Base-by-base conservation (phyloP, 192 early-diverging fungal species). In the Podila clonocystis region DNA sequence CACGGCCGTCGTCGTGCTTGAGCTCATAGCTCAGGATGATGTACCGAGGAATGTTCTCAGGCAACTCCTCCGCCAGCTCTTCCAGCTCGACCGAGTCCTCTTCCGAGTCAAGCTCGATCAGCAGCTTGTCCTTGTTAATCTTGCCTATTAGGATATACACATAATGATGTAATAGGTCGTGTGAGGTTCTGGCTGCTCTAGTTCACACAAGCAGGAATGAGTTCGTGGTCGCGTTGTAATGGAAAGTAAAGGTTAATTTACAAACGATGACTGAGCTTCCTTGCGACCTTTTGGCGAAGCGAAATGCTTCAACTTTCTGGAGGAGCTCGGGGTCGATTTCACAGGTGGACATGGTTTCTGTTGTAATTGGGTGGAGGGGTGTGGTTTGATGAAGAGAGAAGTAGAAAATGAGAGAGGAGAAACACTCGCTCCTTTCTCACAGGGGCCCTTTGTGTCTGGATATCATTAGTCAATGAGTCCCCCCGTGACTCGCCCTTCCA, bases 1-100 rank as follows among this genome's bases (percentile, higher is more conserved):
- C 82, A 8, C 94, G 88, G 17, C 93, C 94, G 72, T 91, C 89
- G 62, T 67, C 63, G 49, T 90, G 88, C 50, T 85, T 86, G 13
- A 89, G 60, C 88, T 89, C 85, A 48, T 79, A 89, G 66, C 90
- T 91, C 29, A 91, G 57, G 26, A 89, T 74, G 30, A 91, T 61
- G 48, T 91, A 94, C 13, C 91, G 86, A 33, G 93, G 93, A 11
- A 83, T 68, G 33, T 88, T 89, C 30, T 92, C 91, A 5, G 93
- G 93, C 9, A 94, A 84, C 48, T 55, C 33, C 26, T 73, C 60
- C 17, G 66, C 33, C 36, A 69, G 19, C 1, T 73, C 64, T 24
- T 92, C 90, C 15, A 92, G 55, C 8, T 75, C 63, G 30, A 84
- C 73, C 50, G 75, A 69, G 12, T 90, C 85, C 36, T 75, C 41